Conservation (phyloP, 2,329 filamentous ascomycete species). For the Paecilomyces formosus region DNA sequence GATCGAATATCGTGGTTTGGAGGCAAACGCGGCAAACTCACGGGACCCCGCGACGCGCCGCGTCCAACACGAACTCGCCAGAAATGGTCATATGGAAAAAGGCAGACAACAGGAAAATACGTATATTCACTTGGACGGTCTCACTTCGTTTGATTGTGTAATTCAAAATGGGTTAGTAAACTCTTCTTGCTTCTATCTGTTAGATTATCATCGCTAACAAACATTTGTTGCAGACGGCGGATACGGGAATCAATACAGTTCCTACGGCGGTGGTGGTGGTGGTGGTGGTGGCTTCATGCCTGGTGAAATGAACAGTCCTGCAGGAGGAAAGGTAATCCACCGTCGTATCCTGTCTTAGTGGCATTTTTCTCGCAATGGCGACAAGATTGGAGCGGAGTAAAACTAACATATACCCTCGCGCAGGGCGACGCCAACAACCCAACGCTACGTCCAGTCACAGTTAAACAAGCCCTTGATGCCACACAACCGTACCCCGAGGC, state of each 20-base stretch:
- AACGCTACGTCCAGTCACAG: conserved; percentile 84
- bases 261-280: conserved; percentile 49
- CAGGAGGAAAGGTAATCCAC: conserved; percentile 31
- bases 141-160: neutral
- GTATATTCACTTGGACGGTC: neutral
- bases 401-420: neutral
- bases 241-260: conserved; percentile 46
- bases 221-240: conserved; percentile 22
- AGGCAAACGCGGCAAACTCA: conserved; percentile 13
- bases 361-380: neutral
- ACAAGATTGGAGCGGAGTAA: conserved; percentile 1
- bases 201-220: neutral
- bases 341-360: too few relatives aligned
- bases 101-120: neutral
- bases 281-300: conserved; percentile 56
- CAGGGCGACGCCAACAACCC: conserved; percentile 62
- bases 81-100: conserved; percentile 30
- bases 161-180: conserved; percentile 21
- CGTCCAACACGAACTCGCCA: conserved; percentile 28
- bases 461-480: conserved; percentile 87
- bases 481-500: conserved; percentile 65
- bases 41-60: conserved; percentile 28
- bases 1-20: neutral
- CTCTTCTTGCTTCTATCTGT: neutral
- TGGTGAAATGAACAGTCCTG: conserved; percentile 42